Percentiles rank a stretch among this genome's conserved stretches.
phyloP scores from a whole-genome alignment of 768 basidiomycete species.

The Mycena amicta region DNA sequence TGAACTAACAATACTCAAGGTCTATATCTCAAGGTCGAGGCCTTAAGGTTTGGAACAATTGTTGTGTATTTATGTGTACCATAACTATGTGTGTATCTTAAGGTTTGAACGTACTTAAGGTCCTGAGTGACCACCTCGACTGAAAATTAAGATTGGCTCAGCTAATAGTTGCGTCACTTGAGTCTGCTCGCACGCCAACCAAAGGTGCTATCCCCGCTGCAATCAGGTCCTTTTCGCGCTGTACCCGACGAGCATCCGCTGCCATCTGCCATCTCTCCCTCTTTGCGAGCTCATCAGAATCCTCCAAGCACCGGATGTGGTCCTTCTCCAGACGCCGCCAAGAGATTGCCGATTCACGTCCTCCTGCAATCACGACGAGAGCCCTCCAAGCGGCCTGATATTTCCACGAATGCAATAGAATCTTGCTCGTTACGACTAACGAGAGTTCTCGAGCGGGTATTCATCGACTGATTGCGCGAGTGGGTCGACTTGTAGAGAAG shows the following conservation, averaged over 20 bases:
- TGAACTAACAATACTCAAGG: too few species aligned
- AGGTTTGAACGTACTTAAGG: too few species aligned
- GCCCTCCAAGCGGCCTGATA: not conserved
- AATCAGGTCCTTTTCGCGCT: slow-evolving; percentile 8
- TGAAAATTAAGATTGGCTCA: too few species aligned
- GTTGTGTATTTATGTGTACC: too few species aligned
- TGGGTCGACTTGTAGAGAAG: slow-evolving; percentile 27
- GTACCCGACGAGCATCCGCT: slow-evolving; percentile 7
- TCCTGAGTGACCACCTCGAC: too few species aligned
- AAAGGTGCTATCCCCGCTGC: slow-evolving; percentile 3
- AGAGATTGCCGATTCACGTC: not conserved
- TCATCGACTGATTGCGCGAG: slow-evolving; percentile 24
- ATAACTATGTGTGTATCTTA: too few species aligned
- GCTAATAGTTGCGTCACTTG: too few species aligned
- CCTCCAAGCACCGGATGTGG: slow-evolving; percentile 12
- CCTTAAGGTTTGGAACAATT: too few species aligned
- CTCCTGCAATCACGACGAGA: not conserved
- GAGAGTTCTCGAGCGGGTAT: slow-evolving; percentile 12
- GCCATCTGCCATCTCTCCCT: not conserved
- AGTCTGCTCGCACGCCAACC: too few species aligned
- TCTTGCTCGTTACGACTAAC: slow-evolving; percentile 1
- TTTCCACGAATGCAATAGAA: not conserved
- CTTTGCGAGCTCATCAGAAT: not conserved
- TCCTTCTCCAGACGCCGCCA: slow-evolving; percentile 1
- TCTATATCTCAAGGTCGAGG: too few species aligned